Base-by-base conservation (phyloP, 441 rosid genomes). In the Pelargonium citronellum region DNA sequence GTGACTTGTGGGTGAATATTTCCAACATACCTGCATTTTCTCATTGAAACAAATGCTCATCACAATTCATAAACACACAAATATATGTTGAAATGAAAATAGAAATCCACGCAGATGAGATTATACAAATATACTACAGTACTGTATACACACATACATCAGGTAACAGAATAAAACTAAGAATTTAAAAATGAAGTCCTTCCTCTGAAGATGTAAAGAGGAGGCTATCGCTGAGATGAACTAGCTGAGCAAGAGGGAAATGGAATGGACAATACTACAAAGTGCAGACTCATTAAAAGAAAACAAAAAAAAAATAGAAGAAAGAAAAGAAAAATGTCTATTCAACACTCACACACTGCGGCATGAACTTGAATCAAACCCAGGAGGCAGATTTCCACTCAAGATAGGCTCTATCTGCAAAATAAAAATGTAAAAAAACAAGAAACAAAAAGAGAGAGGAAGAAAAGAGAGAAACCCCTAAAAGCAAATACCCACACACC, bases 311-410 rank as follows among this genome's bases (percentile, higher is more conserved):
- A 47, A 12, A 47, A 47, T 71, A 75, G 49, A 46, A 8, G 9
- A 47, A 19, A n/a, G 66, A 68, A 68, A 75, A 70, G 73, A 73
- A 69, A 79, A 67, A 82, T 75, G 79, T 77, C 77, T 60, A 79
- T 73, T 71, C 85, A 88, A 82, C 77, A 87, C 96, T 95, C 94
- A 95, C 99, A 95, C 93, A 84, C 99, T 92, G 87, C 98, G 92
- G 91, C 99, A 95, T 87, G 96, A 82, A 81, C 85, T 90, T 68
- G 96, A 92, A 90, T 92, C 99, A 89, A 95, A 90, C 87, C 96
- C 99, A 76, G 97, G 94, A 83, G 97, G 98, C 83, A 94, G 89
- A 84, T 94, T 94, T 85, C 99, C 97, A 83, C 97, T 90, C 79
- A 96, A 94, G 67, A 91, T 86, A 64, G 97, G 96, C 84, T 95